Base-by-base conservation (phyloP, 1,139 yeast genomes). In the Hansenula sp. region DNA sequence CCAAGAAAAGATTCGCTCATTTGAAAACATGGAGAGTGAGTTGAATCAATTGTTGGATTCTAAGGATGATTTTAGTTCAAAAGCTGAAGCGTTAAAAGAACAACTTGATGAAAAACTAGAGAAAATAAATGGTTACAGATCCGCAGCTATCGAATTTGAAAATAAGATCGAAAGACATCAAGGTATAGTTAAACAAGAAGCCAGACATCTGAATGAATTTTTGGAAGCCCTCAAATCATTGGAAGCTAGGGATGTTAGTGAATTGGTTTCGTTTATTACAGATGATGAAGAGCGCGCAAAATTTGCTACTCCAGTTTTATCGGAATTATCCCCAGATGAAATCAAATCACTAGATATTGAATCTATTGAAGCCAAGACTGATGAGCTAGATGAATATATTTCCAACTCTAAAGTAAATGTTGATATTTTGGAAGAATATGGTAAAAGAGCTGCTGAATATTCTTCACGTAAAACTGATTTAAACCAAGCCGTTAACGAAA, bases 371-470 rank as follows among this genome's bases (percentile, higher is more conserved):
- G 60, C 63, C 0, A 80, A 81, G 40, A 76, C 89, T 36, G 75
- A 68, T 7, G 69, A 67, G 18, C 62, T 87, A 33, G 85, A 87
- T 50, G 72, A 69, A 10, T 76, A 74, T 45, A 71, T 87, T 59
- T 74, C 74, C 15, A 73, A 73, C 31, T 78, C 82, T 10, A 76
- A 75, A 49, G 81, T 84, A 9, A 94, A 93, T 60, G 72, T 84
- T 48, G 91, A 84, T 47, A 77, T 88, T 3, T 70, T 93, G 44
- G 79, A 79, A 48, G 96, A 90, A 53, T 93, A 90, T 60, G 84
- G 88, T 1, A 63, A 68, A 41, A 79, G 94, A 50, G 76, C 78
- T 41, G 58, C 61, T 1, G 97, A 90, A 54, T 89, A 74, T 56
- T 75, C 72, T 25, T 66, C 72, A 4, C 74, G 96, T 46, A 77